Evolutionary conservation across 2,329 filamentous ascomycete species (phyloP), one percentile per base, ranked within the genome.

Genomic region (Calonectria honghensis): DNA sequence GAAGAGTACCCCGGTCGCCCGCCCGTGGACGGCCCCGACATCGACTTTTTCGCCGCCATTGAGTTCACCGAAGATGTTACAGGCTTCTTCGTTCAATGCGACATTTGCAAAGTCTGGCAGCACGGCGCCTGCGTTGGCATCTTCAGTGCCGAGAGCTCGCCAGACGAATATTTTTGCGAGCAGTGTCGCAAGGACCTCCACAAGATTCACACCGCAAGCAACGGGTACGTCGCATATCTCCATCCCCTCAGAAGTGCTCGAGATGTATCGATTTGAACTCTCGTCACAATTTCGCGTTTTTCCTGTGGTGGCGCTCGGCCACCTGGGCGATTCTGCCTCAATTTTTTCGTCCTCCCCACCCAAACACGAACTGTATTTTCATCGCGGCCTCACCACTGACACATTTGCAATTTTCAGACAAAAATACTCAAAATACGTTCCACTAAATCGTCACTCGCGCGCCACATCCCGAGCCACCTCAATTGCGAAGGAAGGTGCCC

Each of bases 151-250:
- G 94, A 95, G 79, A 93, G 94, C 84, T 96, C 95, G 78, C 97
- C 97, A 13, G 96, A 98, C 70, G 96, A 98, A 85, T 99, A 99
- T 87, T 99, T 97, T 83, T 99, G 97, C 86, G 97, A 99, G 87
- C 91, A 95, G 85, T 99, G 97, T 86, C 93, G 94, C 78, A 96
- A 96, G 83, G 96, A 98, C 83, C 90, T 98, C 68, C 97, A 99
- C 88, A 95, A 93, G 83, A 93, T 98, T 77, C 93, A 93, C 81
- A 92, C 90, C 70, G 94, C 95, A 78, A 89, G 90, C 80, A 97
- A 96, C 89, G 96, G 96, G 97, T 98, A 90, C 88, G 95, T 88
- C 52, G 27, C 50, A 51, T 51, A 51, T 67, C 65, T 16, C 59
- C 51, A 11, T 35, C 54, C 16, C 45, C 72, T 31, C 13, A 10